Percentiles rank a stretch among this genome's conserved stretches.
phyloP scores from a whole-genome alignment of 805 yeast genomes.

The Yarrowia hollandica region DNA sequence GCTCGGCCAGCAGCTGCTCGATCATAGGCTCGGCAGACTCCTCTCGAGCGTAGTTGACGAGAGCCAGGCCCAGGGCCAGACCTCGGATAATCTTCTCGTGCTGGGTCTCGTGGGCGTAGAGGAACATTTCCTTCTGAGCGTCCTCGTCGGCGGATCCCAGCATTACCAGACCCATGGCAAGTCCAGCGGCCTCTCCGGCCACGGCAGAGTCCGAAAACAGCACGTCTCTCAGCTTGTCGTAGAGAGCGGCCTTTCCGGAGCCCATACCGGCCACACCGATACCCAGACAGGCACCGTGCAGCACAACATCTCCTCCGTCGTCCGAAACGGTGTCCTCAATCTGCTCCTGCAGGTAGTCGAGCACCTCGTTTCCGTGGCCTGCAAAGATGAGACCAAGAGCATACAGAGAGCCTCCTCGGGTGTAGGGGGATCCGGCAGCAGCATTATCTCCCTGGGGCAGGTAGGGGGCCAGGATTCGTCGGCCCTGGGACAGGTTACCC shows the following conservation, averaged over 20 bases:
- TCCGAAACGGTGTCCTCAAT: slow-evolving; percentile 48
- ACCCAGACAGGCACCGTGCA: slow-evolving; percentile 96
- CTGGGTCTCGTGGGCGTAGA: slow-evolving; percentile 91
- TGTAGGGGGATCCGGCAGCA: slow-evolving; percentile 67
- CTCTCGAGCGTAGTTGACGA: slow-evolving; percentile 83
- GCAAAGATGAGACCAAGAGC: slow-evolving; percentile 94
- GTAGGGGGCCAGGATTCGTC: slow-evolving; percentile 82
- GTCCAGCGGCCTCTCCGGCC: slow-evolving; percentile 94
- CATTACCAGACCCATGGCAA: slow-evolving; percentile 95
- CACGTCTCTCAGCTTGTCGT: slow-evolving; percentile 79
- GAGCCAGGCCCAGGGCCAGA: slow-evolving; percentile 84
- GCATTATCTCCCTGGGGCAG: slow-evolving; percentile 57
- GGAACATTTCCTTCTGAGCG: slow-evolving; percentile 75
- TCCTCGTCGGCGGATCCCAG: slow-evolving; percentile 79
- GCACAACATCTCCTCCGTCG: slow-evolving; percentile 56
- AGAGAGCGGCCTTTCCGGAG: slow-evolving; percentile 67
- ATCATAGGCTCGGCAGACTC: slow-evolving; percentile 72
- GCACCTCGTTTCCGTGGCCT: slow-evolving; percentile 87
- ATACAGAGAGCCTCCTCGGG: slow-evolving; percentile 92
- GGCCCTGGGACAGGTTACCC: slow-evolving; percentile 91
- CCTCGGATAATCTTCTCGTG: slow-evolving; percentile 95
- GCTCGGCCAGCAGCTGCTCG: slow-evolving; percentile 65
- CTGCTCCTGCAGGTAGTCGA: slow-evolving; percentile 69
- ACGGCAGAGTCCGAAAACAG: slow-evolving; percentile 87
- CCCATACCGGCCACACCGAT: slow-evolving; percentile 98